phyloP scores from a whole-genome alignment of 176 grass and related monocot genomes.

The Triticum turgidum region DNA sequence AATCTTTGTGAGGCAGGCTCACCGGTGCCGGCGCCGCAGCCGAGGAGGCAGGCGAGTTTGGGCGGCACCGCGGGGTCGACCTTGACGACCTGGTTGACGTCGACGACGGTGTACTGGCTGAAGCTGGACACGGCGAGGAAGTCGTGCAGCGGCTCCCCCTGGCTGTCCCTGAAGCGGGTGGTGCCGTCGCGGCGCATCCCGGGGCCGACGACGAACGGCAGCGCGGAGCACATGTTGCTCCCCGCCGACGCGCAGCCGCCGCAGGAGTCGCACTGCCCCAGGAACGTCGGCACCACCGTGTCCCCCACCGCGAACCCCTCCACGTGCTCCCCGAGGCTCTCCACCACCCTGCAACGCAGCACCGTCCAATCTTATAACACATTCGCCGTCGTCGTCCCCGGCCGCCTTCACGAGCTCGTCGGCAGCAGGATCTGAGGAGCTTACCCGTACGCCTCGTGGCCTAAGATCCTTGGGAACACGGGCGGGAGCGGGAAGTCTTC shows the following conservation, averaged over 20 bases:
- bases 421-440: not conserved
- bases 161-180: constrained; percentile 49
- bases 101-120: constrained; percentile 80
- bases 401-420: no score
- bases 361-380: not conserved
- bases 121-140: constrained; percentile 66
- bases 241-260: constrained; percentile 40
- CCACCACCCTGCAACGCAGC: constrained; percentile 50
- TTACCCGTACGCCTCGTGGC: constrained; percentile 81
- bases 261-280: constrained; percentile 63
- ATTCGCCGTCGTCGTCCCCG: no score
- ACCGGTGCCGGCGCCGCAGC: constrained; percentile 67
- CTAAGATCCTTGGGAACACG: constrained; percentile 53
- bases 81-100: constrained; percentile 56
- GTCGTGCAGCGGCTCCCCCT: constrained; percentile 48
- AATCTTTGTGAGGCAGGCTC: no score
- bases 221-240: constrained; percentile 54
- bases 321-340: constrained; percentile 71
- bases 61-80: constrained; percentile 49
- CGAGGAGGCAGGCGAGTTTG: constrained; percentile 63
- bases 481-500: not conserved
- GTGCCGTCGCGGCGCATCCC: constrained; percentile 74
- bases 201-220: constrained; percentile 19
- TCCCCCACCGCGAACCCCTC: constrained; percentile 54
- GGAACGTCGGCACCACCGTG: constrained; percentile 56